Base-by-base conservation (phyloP, 129 eudicot species). In the Tagetes erecta region DNA sequence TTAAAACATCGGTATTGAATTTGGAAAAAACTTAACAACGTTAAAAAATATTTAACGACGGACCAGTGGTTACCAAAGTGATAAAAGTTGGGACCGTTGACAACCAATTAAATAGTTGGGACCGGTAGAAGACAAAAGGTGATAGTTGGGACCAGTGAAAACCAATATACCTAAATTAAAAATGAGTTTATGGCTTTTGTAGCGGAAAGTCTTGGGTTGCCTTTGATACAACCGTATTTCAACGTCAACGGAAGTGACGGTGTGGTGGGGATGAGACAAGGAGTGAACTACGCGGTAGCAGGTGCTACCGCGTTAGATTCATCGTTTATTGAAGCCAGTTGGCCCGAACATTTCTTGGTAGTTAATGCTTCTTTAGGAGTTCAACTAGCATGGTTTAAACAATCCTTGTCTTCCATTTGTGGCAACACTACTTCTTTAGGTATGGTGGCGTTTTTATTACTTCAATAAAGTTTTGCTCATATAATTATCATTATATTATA, bases 371-470 rank as follows among this genome's bases (percentile, higher is more conserved):
- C 86, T 56, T 71, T 82, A 10, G 45, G 37, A 4, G 33, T 50
- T 67, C 80, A 78, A 3, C 14, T 82, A 72, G 63, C 51, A 59
- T 82, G 86, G 86, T 78, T 82, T 44, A 77, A 58, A 42, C 56
- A 36, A 49, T 52, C 62, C 9, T 51, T 76, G 59, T 8, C 78
- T 53, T 67, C 80, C 33, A 47, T 67, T 36, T 78, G 76, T n/a
- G 44, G 70, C 66, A 65, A 46, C 1, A 41, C 2, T 46, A 46
- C 38, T 69, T 52, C 78, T 14, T 53, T 14, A 45, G 83, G 86
- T n/a, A 46, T 7, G 12, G 12, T 47, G 1, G 10, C 53, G 10
- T 47, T 3, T 8, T 45, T 45, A 8, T 5, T 42, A 8, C 45
- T 6, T 42, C 46, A 1, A 42, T 5, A 42, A 42, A 42, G 9